These are phyloP conservation scores for Acacia crassicarpa DNA, from an alignment of 306 rosid genomes.

Conservation along the genomic window DNA sequence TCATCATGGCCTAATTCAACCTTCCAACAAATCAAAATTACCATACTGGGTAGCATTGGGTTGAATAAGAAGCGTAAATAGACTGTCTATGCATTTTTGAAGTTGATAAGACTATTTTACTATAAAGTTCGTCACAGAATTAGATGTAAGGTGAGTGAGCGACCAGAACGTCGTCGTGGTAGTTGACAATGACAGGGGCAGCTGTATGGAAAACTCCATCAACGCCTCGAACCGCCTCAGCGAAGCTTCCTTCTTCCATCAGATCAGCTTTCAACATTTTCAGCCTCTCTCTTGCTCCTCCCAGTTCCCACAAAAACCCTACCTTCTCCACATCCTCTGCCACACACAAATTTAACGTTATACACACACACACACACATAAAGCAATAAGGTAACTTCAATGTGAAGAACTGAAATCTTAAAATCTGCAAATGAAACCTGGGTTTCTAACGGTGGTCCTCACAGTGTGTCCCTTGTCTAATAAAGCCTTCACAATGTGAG, in stretches of 20 bases:
- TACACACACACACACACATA: too few relatives aligned
- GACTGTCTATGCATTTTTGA: neutral
- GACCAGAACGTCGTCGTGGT: constrained; percentile 64
- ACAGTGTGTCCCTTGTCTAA: constrained; percentile 67
- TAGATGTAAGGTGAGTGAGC: neutral
- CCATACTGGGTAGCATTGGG: neutral
- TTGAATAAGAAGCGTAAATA: neutral
- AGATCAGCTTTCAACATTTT: constrained; percentile 67
- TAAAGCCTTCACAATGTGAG: constrained; percentile 65
- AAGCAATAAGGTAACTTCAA: neutral
- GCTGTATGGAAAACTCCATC: constrained; percentile 89
- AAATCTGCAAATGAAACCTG: constrained; percentile 44
- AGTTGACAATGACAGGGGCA: constrained; percentile 70
- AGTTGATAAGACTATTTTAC: too few relatives aligned
- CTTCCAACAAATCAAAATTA: too few relatives aligned
- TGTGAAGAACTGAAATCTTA: neutral
- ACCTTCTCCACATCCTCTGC: constrained; percentile 59
- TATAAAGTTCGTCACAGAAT: neutral
- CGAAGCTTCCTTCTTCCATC: constrained; percentile 66
- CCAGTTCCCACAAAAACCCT: constrained; percentile 55
- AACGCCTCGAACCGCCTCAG: constrained; percentile 65
- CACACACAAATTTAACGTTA: neutral
- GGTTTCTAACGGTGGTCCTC: constrained; percentile 72
- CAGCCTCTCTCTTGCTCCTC: constrained; percentile 70
- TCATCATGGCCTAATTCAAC: too few relatives aligned